These are phyloP conservation scores for Aspergillus baeticus DNA, from an alignment of 495 filamentous ascomycete genomes.

Conservation along the genomic window DNA sequence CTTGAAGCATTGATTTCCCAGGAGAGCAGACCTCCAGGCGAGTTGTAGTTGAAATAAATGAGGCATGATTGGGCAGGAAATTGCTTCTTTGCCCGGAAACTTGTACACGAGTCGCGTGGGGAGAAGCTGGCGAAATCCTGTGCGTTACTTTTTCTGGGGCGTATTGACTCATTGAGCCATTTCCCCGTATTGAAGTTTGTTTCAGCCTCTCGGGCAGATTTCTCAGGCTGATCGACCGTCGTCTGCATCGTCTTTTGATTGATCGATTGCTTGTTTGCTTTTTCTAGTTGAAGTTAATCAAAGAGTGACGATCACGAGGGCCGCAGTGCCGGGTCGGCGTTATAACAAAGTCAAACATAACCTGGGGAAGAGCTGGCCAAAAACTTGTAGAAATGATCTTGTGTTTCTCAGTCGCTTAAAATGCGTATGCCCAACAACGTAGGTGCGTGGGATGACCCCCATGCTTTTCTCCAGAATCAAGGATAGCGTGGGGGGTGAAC, in stretches of 20 bases:
- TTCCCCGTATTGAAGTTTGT: neutral
- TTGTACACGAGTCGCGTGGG: neutral
- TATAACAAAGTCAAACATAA: neutral
- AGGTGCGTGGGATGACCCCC: conserved; percentile 7
- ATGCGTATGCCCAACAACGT: too few species aligned
- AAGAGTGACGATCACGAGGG: neutral
- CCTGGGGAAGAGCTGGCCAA: neutral
- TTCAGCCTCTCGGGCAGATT: neutral
- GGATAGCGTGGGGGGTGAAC: conserved; percentile 21
- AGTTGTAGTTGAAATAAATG: neutral
- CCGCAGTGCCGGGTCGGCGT: neutral
- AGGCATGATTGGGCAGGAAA: neutral
- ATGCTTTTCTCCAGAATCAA: conserved; percentile 14
- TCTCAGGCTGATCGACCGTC: neutral
- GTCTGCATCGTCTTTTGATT: neutral
- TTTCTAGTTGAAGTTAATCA: neutral
- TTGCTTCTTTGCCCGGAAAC: neutral
- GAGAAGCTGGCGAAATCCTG: neutral
- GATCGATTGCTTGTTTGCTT: neutral
- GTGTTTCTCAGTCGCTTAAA: neutral
- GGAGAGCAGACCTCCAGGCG: too few species aligned
- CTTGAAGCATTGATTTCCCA: too few species aligned
- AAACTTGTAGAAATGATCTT: neutral
- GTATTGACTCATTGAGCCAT: neutral
- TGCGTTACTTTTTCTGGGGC: neutral